phyloP scores from a whole-genome alignment of 192 early-diverging fungal genomes.

The Linnemannia exigua region DNA sequence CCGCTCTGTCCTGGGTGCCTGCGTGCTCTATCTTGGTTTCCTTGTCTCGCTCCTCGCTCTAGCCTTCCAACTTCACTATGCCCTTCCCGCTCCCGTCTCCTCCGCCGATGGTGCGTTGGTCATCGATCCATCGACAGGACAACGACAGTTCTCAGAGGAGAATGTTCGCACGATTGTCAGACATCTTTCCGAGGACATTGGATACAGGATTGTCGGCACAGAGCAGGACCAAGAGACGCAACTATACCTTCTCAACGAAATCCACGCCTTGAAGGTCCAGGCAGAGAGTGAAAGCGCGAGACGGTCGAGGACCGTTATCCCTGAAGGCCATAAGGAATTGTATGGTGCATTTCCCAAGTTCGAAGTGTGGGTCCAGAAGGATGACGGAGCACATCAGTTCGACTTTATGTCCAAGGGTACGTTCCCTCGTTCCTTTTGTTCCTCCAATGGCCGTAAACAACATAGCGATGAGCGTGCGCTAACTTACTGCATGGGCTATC shows the following conservation, averaged over 20 bases:
- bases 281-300: constrained; percentile 6
- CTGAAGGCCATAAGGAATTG: background rate
- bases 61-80: constrained; percentile 31
- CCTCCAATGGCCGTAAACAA: too few species aligned
- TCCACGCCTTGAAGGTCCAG: constrained; percentile 19
- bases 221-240: constrained; percentile 45
- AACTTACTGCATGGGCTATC: too few species aligned
- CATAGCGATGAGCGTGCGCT: too few species aligned
- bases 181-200: constrained; percentile 68
- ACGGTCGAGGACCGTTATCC: background rate
- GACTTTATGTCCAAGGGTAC: constrained; percentile 79
- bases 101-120: constrained; percentile 17
- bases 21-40: constrained; percentile 19
- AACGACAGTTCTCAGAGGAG: constrained; percentile 65
- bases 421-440: background rate
- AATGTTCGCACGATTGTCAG: constrained; percentile 65
- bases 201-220: constrained; percentile 69
- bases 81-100: constrained; percentile 36
- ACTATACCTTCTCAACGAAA: constrained; percentile 31
- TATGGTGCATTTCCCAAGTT: constrained; percentile 50
- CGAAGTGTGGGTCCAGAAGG: constrained; percentile 71
- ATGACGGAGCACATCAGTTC: constrained; percentile 75
- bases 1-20: background rate
- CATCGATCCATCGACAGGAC: constrained; percentile 30
- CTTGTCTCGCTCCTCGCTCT: constrained; percentile 11